Percentiles rank a stretch among this genome's conserved stretches.
Conservation (phyloP, 345 rosid genomes). For the Geranium rotundifolium region DNA sequence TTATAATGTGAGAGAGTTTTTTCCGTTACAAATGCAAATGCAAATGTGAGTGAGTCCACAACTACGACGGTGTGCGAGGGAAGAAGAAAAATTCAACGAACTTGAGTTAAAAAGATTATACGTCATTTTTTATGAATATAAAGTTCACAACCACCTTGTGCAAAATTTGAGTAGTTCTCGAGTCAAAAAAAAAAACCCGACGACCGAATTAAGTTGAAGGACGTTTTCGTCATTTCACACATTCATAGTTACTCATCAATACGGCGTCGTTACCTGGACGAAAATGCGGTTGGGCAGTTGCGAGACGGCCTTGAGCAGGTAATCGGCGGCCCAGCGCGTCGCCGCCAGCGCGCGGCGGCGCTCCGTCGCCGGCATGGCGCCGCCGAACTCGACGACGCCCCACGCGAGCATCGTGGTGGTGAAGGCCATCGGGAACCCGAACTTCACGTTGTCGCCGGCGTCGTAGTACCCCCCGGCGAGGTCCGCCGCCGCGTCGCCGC, state of each 20-base stretch:
- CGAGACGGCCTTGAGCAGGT: constrained; percentile 68
- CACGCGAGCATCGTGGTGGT: constrained; percentile 77
- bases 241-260: no score
- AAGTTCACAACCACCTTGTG: no score
- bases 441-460: constrained; percentile 93
- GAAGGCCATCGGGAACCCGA: constrained; percentile 89
- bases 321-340: constrained; percentile 72
- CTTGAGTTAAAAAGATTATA: no score
- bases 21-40: no score
- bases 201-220: no score
- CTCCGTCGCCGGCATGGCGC: constrained; percentile 57
- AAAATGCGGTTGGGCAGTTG: constrained; percentile 71
- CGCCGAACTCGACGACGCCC: constrained; percentile 84
- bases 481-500: constrained; percentile 51
- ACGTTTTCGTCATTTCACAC: no score
- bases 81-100: no score
- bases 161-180: no score
- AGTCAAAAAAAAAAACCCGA: neutral
- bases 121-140: no score
- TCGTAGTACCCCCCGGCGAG: constrained; percentile 87
- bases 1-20: no score
- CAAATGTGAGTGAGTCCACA: no score
- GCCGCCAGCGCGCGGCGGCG: constrained; percentile 53
- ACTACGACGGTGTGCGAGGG: no score
- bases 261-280: constrained; percentile 77